phyloP scores from a whole-genome alignment of 345 rosid species.

The Rubroshorea leprosula region DNA sequence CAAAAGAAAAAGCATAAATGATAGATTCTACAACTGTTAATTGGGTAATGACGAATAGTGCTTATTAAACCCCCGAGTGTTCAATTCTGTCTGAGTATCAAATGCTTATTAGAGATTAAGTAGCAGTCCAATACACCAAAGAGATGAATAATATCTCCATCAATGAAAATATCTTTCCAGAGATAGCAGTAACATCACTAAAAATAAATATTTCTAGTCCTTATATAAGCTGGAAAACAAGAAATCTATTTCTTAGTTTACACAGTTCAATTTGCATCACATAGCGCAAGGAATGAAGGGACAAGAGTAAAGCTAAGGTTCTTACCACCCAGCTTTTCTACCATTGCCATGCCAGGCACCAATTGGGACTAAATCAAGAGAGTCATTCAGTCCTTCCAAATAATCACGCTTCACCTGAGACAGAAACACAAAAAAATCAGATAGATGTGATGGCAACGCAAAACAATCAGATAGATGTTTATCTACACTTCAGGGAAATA shows the following conservation, averaged over 20 bases:
- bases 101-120: not conserved
- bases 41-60: too few species aligned
- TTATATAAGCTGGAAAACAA: too few species aligned
- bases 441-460: conserved; percentile 22
- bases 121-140: too few species aligned
- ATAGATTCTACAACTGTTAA: too few species aligned
- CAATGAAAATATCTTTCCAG: too few species aligned
- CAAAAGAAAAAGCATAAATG: too few species aligned
- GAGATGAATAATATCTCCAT: too few species aligned
- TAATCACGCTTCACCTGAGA: conserved; percentile 86
- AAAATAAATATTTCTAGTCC: too few species aligned
- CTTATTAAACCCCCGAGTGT: not conserved
- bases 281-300: not conserved
- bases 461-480: conserved; percentile 2
- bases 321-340: conserved; percentile 92
- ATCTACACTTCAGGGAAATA: not conserved
- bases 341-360: conserved; percentile 98
- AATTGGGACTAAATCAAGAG: conserved; percentile 88
- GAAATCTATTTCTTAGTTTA: not conserved
- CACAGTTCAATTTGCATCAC: not conserved
- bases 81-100: not conserved
- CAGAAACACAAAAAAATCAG: conserved; percentile 13
- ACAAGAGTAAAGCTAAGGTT: not conserved
- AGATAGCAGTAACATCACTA: too few species aligned
- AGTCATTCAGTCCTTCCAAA: conserved; percentile 68